Base-by-base conservation (phyloP, 2,329 filamentous ascomycete species). In the Rutstroemia sydowiana region DNA sequence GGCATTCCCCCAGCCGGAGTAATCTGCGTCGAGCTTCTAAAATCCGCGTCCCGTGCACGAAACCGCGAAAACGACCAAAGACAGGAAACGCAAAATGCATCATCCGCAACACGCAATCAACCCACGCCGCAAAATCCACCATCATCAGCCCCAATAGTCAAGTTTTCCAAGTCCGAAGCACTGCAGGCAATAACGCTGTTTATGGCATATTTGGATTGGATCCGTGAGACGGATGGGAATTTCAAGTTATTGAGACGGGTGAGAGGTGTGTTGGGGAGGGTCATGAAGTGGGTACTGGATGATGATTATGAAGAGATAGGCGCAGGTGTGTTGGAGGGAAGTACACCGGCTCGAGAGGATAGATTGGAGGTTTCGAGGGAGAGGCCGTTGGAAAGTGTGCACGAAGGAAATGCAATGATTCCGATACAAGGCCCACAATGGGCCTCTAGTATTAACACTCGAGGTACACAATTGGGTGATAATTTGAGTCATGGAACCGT, bases 101-200 rank as follows among this genome's bases (percentile, higher is more conserved):
- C n/a, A n/a, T n/a, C n/a, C n/a, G n/a, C n/a, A 32, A 9, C 31
- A 32, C 31, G 9, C 9, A 14, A 14, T 10, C 31, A 9, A 32
- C 9, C 31, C 9, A 32, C 14, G 14, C 9, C 31, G 31, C 9
- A 2, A 32, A 32, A 8, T 10, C 9, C 31, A 32, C 9, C 31
- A 32, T 9, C 31, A 32, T 2, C 31, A 32, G 31, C 2, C 9
- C 9, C 9, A 32, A 32, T 14, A 21, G 13, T 59, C 4, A 28
- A 45, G n/a, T 60, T 63, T 47, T 57, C 62, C 9, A 61, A 61
- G 18, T 61, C 60, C 7, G 56, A 60, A 10, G 59, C 59, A 4
- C 61, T 65, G 30, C 62, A 65, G 45, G 63, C 61, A 52, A 39
- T 65, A 18, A 65, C 61, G 1, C 48, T 66, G 7, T 65, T 66